Evolutionary conservation across 495 filamentous ascomycete species (phyloP).

Genomic region (Hamigera avellanea): DNA sequence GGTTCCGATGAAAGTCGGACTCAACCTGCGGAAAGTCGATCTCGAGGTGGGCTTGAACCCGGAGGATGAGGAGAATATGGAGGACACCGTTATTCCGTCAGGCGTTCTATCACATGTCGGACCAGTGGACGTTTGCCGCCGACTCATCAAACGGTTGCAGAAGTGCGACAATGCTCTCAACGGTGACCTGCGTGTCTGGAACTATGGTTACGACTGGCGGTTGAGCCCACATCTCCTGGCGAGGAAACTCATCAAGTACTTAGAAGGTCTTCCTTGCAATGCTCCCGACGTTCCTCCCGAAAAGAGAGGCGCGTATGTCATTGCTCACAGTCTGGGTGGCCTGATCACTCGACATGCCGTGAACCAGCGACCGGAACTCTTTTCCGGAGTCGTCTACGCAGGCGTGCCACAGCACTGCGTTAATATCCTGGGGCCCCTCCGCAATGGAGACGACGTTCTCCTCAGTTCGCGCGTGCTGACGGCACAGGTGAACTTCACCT

Average conservation of each 20-base stretch:
- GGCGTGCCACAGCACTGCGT: slow-evolving; percentile 78
- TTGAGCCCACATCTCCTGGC: slow-evolving; percentile 73
- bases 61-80: slow-evolving; percentile 80
- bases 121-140: slow-evolving; percentile 77
- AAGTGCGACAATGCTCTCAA: slow-evolving; percentile 58
- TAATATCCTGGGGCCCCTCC: slow-evolving; percentile 81
- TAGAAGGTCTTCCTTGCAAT: slow-evolving; percentile 70
- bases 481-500: slow-evolving; percentile 87
- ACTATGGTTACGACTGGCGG: slow-evolving; percentile 96
- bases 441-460: slow-evolving; percentile 84
- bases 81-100: slow-evolving; percentile 65
- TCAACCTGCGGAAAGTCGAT: slow-evolving; percentile 87
- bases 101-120: slow-evolving; percentile 87
- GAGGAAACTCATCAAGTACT: slow-evolving; percentile 51
- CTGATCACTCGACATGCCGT: slow-evolving; percentile 83
- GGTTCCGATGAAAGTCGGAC: slow-evolving; percentile 87
- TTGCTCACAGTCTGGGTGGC: slow-evolving; percentile 84
- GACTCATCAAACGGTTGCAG: slow-evolving; percentile 66
- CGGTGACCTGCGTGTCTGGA: slow-evolving; percentile 66
- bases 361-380: slow-evolving; percentile 78
- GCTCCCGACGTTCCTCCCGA: slow-evolving; percentile 30
- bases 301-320: slow-evolving; percentile 61
- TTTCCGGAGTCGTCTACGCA: slow-evolving; percentile 77
- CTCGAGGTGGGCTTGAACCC: slow-evolving; percentile 74
- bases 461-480: slow-evolving; percentile 85